phyloP scores from a whole-genome alignment of 306 rosid species.

The Ceratonia siliqua region DNA sequence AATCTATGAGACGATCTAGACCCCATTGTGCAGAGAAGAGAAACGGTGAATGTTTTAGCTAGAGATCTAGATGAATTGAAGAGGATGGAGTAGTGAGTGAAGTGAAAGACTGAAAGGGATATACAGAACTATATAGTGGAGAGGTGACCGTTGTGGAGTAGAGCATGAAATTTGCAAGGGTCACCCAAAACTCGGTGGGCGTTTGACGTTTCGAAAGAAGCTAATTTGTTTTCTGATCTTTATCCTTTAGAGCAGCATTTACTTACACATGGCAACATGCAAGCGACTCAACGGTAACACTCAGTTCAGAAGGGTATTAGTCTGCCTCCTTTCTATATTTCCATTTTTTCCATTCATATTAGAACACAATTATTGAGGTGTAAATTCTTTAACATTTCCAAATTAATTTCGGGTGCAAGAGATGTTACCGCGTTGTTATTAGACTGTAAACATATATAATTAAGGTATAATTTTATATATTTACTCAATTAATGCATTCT shows the following conservation, averaged over 20 bases:
- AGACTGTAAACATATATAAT: too few species aligned
- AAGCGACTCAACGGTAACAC: neutral
- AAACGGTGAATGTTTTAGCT: too few species aligned
- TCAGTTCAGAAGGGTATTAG: neutral
- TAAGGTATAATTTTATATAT: too few species aligned
- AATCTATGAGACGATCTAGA: neutral
- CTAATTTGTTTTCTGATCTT: neutral
- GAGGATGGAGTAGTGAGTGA: neutral
- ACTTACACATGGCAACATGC: neutral
- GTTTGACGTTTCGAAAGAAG: neutral
- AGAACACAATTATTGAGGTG: neutral
- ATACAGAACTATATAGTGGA: constrained; percentile 23
- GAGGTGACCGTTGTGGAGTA: constrained; percentile 38
- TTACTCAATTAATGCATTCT: too few species aligned
- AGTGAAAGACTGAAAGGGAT: too few species aligned
- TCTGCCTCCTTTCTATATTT: neutral
- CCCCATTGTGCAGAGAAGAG: too few species aligned
- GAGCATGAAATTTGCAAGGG: constrained; percentile 10
- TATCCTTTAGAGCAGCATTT: neutral
- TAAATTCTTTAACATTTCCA: neutral
- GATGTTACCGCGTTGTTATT: too few species aligned
- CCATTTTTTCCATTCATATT: neutral
- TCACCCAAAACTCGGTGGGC: neutral
- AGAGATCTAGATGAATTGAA: too few species aligned
- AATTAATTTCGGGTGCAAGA: too few species aligned